These are phyloP conservation scores for Protomyces macrosporus DNA, from an alignment of 1,139 yeast species.

Conservation along the genomic window DNA sequence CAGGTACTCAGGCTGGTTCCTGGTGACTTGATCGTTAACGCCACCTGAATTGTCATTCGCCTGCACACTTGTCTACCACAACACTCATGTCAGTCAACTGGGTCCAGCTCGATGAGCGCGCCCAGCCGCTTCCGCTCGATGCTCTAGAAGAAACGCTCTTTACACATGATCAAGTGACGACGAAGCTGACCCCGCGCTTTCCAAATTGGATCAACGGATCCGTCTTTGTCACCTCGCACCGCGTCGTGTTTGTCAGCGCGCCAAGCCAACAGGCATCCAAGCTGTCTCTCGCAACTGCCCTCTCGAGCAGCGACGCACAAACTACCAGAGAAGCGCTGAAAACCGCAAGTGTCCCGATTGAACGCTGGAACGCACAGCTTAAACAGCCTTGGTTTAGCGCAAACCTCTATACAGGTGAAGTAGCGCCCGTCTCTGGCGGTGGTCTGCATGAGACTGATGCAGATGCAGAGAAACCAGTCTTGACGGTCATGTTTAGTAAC, in stretches of 20 bases:
- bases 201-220: background rate
- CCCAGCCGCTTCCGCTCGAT: background rate
- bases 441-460: background rate
- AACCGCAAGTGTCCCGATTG: conserved; percentile 4
- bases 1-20: no score
- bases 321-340: background rate
- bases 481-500: conserved; percentile 10
- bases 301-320: background rate
- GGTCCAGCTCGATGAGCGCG: background rate
- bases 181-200: background rate
- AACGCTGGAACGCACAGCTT: conserved; percentile 17
- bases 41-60: no score
- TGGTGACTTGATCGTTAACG: no score
- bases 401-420: conserved; percentile 15
- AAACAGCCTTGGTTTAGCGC: conserved; percentile 25
- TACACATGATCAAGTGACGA: background rate
- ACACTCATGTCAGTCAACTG: background rate
- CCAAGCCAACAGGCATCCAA: background rate
- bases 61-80: no score
- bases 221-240: conserved; percentile 11
- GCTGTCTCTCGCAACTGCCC: conserved; percentile 1
- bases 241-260: conserved; percentile 11
- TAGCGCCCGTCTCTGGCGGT: conserved; percentile 14
- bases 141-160: background rate
- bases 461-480: background rate